Conservation (phyloP, 1,284 basidiomycete species). For the Sutorius eximius region DNA sequence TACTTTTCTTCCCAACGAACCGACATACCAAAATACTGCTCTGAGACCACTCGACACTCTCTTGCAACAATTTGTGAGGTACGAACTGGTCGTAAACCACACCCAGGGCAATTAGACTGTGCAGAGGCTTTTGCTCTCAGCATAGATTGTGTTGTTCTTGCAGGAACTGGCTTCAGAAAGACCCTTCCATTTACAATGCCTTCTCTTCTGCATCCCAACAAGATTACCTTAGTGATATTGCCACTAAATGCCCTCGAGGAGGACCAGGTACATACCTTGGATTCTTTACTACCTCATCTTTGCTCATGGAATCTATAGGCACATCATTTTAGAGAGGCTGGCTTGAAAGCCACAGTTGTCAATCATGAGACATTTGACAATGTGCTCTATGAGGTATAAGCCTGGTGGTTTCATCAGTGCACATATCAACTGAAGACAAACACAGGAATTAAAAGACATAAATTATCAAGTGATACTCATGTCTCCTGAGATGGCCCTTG, state of each 20-base stretch:
- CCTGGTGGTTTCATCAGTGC: too few species aligned
- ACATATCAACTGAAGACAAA: too few species aligned
- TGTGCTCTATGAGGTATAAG: background rate
- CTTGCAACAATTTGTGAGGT: background rate
- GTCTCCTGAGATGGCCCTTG: conserved; percentile 39
- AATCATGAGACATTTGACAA: background rate
- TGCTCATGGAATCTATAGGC: background rate
- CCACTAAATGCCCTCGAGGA: background rate
- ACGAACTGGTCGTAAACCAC: background rate
- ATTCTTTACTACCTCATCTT: background rate
- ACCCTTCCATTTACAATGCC: conserved; percentile 1
- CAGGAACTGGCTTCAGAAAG: background rate
- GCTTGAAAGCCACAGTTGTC: background rate
- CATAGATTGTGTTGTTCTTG: conserved; percentile 1
- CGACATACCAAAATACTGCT: too few species aligned
- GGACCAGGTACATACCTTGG: background rate
- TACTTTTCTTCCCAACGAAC: too few species aligned
- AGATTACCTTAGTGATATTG: conserved; percentile 3
- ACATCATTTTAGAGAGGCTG: background rate
- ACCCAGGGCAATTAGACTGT: conserved; percentile 6
- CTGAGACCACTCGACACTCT: background rate
- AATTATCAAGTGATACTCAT: conserved; percentile 20
- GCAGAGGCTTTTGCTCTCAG: background rate
- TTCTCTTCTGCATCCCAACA: background rate
- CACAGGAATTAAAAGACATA: background rate